Evolutionary conservation across 2,329 filamentous ascomycete species (phyloP).

Genomic region (Alternaria sp.): DNA sequence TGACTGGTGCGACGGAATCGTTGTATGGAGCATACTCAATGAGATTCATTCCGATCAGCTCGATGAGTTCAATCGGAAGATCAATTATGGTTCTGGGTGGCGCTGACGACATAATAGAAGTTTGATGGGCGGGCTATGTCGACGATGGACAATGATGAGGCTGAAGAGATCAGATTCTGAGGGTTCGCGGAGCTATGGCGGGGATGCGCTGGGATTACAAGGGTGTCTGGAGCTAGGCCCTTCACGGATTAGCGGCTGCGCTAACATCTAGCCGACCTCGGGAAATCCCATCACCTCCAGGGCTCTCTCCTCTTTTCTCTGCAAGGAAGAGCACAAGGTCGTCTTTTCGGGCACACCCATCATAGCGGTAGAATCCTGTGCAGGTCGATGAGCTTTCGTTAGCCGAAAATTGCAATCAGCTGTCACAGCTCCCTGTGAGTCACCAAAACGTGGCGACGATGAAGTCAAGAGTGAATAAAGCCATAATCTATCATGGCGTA

Average conservation of each 20-base stretch:
- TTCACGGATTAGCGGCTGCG: background rate
- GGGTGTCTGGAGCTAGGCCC: background rate
- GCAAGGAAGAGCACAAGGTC: background rate
- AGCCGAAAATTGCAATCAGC: background rate
- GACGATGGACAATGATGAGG: background rate
- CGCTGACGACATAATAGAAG: background rate
- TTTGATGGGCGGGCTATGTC: fast-evolving
- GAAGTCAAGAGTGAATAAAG: too few relatives aligned
- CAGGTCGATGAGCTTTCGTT: background rate
- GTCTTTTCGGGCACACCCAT: background rate
- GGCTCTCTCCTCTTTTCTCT: background rate
- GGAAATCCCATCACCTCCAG: background rate
- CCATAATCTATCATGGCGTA: background rate
- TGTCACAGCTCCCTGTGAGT: background rate
- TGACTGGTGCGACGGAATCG: background rate
- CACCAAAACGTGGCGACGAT: background rate
- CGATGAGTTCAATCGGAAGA: background rate
- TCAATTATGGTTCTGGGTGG: background rate
- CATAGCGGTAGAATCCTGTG: background rate
- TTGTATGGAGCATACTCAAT: background rate
- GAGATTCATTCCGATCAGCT: background rate
- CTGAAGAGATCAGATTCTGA: background rate
- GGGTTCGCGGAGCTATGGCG: background rate
- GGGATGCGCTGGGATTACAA: background rate
- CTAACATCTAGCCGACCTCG: background rate